Evolutionary conservation across 2,329 filamentous ascomycete genomes (phyloP), one percentile per base, ranked within the genome.

Genomic region (Talaromyces rugulosus): DNA sequence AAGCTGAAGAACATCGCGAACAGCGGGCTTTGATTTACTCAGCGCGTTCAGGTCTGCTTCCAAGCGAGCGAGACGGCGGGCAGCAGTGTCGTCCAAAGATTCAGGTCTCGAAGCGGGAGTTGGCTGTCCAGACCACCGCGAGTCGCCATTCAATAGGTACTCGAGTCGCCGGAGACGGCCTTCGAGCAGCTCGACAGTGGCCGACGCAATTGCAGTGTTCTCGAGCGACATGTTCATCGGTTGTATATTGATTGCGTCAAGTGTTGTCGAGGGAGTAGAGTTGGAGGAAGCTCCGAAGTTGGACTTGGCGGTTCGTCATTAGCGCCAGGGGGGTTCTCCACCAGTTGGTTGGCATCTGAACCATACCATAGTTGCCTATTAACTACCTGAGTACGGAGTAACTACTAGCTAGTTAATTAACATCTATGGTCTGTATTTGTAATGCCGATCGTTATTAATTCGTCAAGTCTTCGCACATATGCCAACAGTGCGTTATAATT

Each of bases 151-250:
- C 12, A 81, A 70, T 52, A 81, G 73, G 66, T 77, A 81, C 63
- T 79, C 75, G 58, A 81, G 71, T 54, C 77, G 73, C 57, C 72
- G 75, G 11, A 81, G 72, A 56, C 79, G 78, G 9, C 73, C 71
- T 64, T 80, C 76, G 11, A 81, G 75, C 52, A 80, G 72, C 59
- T 78, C 75, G 18, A 79, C 75, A 3, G 77, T 78, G 23, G 75
- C 74, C 5, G 73, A 70, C 5, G 75, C 74, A 51, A 77, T 70
- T 9, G 69, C 65, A 28, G 75, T 73, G 33, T 67, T 72, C 69
- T 76, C 72, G 18, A 71, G 60, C 14, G 71, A 61, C 74, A 76
- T 76, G 62, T 36, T 70, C 12, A 23, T n/a, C 34, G 40, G 30
- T 9, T 27, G 36, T 40, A 40, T 5, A 12, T 47, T 18, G 23